A percentile compares a stretch with the other conserved stretches of the same genome.
phyloP scores from a whole-genome alignment of 2,329 filamentous ascomycete genomes.

The Fusarium euwallaceae region DNA sequence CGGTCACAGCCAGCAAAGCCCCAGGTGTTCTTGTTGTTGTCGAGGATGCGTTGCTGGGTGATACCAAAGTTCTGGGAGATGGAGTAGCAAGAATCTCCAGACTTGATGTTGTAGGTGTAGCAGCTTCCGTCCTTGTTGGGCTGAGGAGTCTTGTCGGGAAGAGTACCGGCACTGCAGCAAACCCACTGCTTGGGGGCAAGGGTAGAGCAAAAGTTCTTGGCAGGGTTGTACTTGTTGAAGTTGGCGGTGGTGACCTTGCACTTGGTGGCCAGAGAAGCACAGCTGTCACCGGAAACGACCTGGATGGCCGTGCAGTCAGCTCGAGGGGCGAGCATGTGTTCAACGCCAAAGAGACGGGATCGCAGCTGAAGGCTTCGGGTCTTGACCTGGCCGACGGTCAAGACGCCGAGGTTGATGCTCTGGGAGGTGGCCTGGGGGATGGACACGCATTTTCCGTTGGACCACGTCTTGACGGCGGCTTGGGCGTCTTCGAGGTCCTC shows the following conservation, averaged over 20 bases:
- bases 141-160: constrained; percentile 52
- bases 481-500: constrained; percentile 29
- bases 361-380: constrained; percentile 30
- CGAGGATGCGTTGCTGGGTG: constrained; percentile 53
- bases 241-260: constrained; percentile 56
- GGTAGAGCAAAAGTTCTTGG: constrained; percentile 49
- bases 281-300: constrained; percentile 54
- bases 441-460: constrained; percentile 36
- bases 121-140: constrained; percentile 54
- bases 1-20: constrained; percentile 52
- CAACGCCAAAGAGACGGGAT: constrained; percentile 31
- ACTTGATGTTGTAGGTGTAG: constrained; percentile 48
- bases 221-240: constrained; percentile 55
- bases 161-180: constrained; percentile 53
- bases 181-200: constrained; percentile 52
- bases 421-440: constrained; percentile 14
- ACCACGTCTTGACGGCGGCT: constrained; percentile 36
- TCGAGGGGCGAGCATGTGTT: constrained; percentile 31
- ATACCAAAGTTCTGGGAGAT: constrained; percentile 52
- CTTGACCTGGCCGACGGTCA: constrained; percentile 28
- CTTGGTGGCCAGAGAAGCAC: constrained; percentile 51
- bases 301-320: constrained; percentile 45
- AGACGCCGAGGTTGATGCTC: constrained; percentile 31
- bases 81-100: constrained; percentile 50
- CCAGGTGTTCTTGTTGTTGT: constrained; percentile 55